Percentiles rank a stretch among this genome's conserved stretches.
These are phyloP conservation scores for Dictyostelium capitatum DNA, from an alignment of 78 protist species.

Conservation along the genomic window DNA sequence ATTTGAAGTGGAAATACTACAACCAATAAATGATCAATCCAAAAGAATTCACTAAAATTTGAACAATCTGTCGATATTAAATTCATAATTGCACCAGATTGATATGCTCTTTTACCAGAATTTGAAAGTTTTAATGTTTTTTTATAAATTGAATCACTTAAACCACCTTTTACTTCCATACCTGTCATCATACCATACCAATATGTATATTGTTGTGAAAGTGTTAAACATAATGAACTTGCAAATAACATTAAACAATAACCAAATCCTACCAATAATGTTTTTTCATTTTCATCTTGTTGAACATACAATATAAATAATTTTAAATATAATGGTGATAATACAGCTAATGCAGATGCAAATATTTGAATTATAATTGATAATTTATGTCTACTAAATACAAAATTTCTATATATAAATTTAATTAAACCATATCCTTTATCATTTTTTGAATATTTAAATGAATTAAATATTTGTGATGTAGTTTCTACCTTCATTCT, in stretches of 20 bases:
- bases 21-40: not conserved
- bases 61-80: conserved; percentile 26
- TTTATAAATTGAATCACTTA: not conserved
- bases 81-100: conserved; percentile 15
- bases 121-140: conserved; percentile 32
- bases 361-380: not conserved
- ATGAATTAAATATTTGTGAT: not conserved
- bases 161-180: conserved; percentile 26
- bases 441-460: not conserved
- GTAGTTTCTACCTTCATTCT: not conserved
- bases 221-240: not conserved
- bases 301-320: not conserved
- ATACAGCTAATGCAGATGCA: not conserved
- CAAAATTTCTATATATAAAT: not conserved
- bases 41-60: conserved; percentile 16
- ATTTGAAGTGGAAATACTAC: conserved; percentile 39
- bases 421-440: conserved; percentile 14
- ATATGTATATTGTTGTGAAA: conserved; percentile 29
- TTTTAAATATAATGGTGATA: conserved; percentile 33
- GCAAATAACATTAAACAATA: not conserved
- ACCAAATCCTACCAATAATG: not conserved
- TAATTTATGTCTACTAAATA: not conserved
- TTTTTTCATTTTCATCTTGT: not conserved
- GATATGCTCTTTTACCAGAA: not conserved
- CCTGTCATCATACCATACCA: conserved; percentile 48